A percentile compares a stretch with the other conserved stretches of the same genome.
phyloP scores from a whole-genome alignment of 2,329 filamentous ascomycete species.

The Periconia macrospinosa region DNA sequence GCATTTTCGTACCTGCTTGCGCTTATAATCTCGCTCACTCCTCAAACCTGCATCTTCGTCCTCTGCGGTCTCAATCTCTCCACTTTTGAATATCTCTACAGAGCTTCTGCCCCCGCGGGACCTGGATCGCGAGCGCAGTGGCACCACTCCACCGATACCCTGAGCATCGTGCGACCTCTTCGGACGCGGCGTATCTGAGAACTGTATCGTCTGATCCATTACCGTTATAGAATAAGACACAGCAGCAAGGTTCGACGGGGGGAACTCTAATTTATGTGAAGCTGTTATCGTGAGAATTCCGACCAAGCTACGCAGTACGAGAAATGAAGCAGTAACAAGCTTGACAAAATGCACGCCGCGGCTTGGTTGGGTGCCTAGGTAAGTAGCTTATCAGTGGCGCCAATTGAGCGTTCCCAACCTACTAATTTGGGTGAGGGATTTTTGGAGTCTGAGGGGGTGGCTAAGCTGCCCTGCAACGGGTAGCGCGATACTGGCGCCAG shows the following conservation, averaged over 20 bases:
- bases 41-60: constrained; percentile 38
- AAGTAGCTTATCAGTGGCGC: constrained; percentile 19
- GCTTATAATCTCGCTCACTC: constrained; percentile 34
- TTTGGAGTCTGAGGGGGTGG: constrained; percentile 11
- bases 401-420: constrained; percentile 12
- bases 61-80: constrained; percentile 27
- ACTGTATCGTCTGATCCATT: constrained; percentile 31
- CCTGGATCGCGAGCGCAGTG: constrained; percentile 20
- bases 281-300: constrained; percentile 13
- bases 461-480: constrained; percentile 5
- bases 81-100: constrained; percentile 68
- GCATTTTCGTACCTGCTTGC: constrained; percentile 24
- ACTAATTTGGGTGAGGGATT: constrained; percentile 15
- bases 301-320: constrained; percentile 11
- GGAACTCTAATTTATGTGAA: constrained; percentile 6
- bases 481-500: background rate
- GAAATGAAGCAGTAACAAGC: constrained; percentile 26
- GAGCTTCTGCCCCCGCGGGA: constrained; percentile 37
- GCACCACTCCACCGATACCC: constrained; percentile 27
- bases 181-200: constrained; percentile 13
- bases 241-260: too few relatives aligned
- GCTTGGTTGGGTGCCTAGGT: constrained; percentile 21
- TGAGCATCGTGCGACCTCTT: constrained; percentile 8
- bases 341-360: constrained; percentile 2
- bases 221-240: background rate